Evolutionary conservation across 2,329 filamentous ascomycete genomes (phyloP), one percentile per base, ranked within the genome.

Genomic region (Colletotrichum tofieldiae): DNA sequence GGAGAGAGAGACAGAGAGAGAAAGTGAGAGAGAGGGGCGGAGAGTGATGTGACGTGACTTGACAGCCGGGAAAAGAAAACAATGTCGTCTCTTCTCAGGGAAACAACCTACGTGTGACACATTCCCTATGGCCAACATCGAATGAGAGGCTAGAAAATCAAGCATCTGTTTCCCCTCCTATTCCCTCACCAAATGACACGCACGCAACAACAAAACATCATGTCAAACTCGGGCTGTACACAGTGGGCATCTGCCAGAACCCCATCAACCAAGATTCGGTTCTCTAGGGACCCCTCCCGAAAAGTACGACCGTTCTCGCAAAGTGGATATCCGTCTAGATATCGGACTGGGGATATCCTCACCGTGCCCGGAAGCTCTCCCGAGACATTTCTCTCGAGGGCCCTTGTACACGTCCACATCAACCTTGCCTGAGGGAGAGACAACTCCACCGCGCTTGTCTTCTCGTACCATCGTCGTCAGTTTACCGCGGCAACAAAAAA

Each of bases 231-330:
- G 52, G 3, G n/a, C 47, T 37, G 29, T n/a, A 7, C 20, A 29
- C 18, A 56, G 54, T 56, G 5, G 26, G 20, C 56, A 32, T 60
- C 41, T 29, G 56, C 3, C 14, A 14, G 20, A n/a, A 26, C 58
- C 64, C 37, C 29, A 59, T 68, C 29, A 59, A 39, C 58, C 69
- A 68, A 59, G 41, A 64, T 63, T 56, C 56, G 39, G 58, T 64
- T 45, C 37, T 39, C 52, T 56, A 68, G 39, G 58, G 41, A 68
- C 29, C 54, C 32, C 41, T 61, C 47, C 47, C 49, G 45, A n/a
- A 39, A 45, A 67, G 41, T 32, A 63, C 58, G 41, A 41, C 67
- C 56, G 49, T 26, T 35, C 35, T 41, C 37, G 16, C 39, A 63
- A 68, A 63, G 20, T 32, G 54, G 61, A 49, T 45, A 20, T 39